Base-by-base conservation (phyloP, 257 asterid genomes). In the Nicotiana tomentosiformis region DNA sequence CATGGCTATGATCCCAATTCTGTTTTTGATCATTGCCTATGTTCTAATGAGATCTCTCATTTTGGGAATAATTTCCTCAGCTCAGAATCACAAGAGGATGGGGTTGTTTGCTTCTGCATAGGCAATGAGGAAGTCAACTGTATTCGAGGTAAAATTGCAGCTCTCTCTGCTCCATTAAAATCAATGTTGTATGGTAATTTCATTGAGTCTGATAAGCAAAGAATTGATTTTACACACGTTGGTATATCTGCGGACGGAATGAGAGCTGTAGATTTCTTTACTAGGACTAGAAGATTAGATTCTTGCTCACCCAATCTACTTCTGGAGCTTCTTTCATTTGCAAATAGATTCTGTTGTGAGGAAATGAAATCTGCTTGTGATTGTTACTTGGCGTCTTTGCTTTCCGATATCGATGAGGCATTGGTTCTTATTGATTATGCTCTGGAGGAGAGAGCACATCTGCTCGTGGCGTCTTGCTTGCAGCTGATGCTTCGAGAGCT, bases 291-390 rank as follows among this genome's bases (percentile, higher is more conserved):
- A 80, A 87, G 85, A 61, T 82, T 89, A 70, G 88, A 82, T 32
- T 78, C 84, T 51, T 86, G 65, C 67, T 68, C 86, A 17, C 90
- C 88, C 2, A 67, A 64, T 77, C 82, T 86, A 79, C 89, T 86
- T 58, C 64, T 89, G 77, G 92, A 89, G 83, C 55, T 89, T 23
- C 88, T 87, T 56, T 87, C 86, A 78, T 89, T 89, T 83, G 90
- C 92, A 51, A 89, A 86, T 87, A 84, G 89, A 79, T 89, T 89
- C 82, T 89, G 92, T 83, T 89, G 92, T 65, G 89, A 89, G 62
- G 90, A 83, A 33, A 69, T 87, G 89, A 89, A 89, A 78, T 89
- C 90, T 39, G 84, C 87, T 55, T 87, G 89, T 74, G 92, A 89
- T 78, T 82, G 62, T 77, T 86, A 87, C 66, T 84, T 89, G 76